Conservation (phyloP, 805 yeast species). For the Hanseniaspora clermontiae region DNA sequence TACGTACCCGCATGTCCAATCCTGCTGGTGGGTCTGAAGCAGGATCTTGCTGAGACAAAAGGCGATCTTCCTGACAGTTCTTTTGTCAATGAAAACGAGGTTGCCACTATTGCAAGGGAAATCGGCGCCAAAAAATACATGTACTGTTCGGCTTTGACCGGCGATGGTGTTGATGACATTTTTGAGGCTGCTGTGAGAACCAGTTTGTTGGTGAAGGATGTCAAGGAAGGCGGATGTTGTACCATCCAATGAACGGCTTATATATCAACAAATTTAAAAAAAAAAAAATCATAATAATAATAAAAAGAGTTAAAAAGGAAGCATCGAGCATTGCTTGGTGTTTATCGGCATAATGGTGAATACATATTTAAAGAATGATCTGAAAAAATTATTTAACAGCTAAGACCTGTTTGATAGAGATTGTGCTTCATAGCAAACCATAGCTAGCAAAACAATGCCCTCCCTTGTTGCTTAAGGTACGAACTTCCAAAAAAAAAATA, state of each 20-base stretch:
- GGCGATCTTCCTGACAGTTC: slow-evolving; percentile 27
- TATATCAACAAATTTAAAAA: neutral
- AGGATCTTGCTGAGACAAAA: slow-evolving; percentile 50
- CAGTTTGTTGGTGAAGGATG: slow-evolving; percentile 47
- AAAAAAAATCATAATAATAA: neutral
- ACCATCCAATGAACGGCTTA: slow-evolving; percentile 20
- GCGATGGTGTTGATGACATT: slow-evolving; percentile 89
- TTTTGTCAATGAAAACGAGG: slow-evolving; percentile 44
- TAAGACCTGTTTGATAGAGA: too few species aligned
- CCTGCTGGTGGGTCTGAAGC: slow-evolving; percentile 70
- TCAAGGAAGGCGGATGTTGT: slow-evolving; percentile 31
- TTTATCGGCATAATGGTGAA: too few species aligned
- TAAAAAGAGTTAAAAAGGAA: neutral
- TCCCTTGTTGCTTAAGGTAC: too few species aligned
- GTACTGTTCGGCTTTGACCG: slow-evolving; percentile 85
- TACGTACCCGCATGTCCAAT: slow-evolving; percentile 74
- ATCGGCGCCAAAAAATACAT: slow-evolving; percentile 75
- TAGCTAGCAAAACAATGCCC: too few species aligned
- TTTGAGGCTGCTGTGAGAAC: slow-evolving; percentile 85
- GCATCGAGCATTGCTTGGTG: too few species aligned
- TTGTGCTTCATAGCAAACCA: too few species aligned
- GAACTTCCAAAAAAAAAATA: too few species aligned
- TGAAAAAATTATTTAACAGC: too few species aligned
- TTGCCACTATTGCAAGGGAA: slow-evolving; percentile 55
- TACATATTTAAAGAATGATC: too few species aligned